Conservation (phyloP, 2,329 filamentous ascomycete species). For the Coniosporium tulheliwenetii region DNA sequence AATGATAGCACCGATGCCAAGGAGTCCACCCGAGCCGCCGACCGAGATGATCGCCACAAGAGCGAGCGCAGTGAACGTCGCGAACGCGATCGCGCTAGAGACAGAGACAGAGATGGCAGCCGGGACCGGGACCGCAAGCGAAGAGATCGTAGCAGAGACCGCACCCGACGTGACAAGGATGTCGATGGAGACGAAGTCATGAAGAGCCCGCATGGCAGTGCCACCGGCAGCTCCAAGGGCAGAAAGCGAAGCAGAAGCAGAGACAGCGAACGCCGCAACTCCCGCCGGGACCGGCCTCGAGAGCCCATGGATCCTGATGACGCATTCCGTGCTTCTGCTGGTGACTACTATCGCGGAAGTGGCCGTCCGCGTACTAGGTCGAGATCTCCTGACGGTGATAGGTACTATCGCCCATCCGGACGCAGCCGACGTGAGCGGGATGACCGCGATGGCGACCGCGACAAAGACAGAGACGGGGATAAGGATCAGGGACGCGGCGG, state of each 20-base stretch:
- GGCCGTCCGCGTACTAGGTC: slow-evolving; percentile 16
- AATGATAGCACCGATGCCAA: slow-evolving; percentile 25
- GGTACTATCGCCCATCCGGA: slow-evolving; percentile 15
- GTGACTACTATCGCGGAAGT: slow-evolving; percentile 23
- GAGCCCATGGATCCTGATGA: slow-evolving; percentile 7
- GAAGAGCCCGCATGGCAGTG: slow-evolving; percentile 13
- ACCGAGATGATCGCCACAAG: slow-evolving; percentile 28
- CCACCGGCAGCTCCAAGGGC: slow-evolving; percentile 19
- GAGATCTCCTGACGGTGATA: slow-evolving; percentile 20
- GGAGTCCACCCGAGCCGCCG: slow-evolving; percentile 29
- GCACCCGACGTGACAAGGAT: slow-evolving; percentile 13
- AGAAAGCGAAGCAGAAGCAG: slow-evolving; percentile 11
- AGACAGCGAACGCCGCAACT: slow-evolving; percentile 10
- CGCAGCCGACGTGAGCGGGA: slow-evolving; percentile 3
- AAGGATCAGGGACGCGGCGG: slow-evolving; percentile 21
- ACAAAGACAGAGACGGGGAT: slow-evolving; percentile 7
- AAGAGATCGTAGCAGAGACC: slow-evolving; percentile 8
- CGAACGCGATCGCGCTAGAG: slow-evolving; percentile 14
- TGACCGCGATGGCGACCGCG: slow-evolving; percentile 14
- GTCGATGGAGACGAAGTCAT: slow-evolving; percentile 20
- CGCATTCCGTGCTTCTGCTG: slow-evolving; percentile 7
- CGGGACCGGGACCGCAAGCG: slow-evolving; percentile 13
- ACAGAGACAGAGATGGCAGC: slow-evolving; percentile 3
- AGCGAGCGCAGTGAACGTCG: slow-evolving; percentile 13
- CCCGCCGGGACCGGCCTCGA: slow-evolving; percentile 8